Conservation (phyloP, 2,329 filamentous ascomycete genomes). For the Venturia effusa region DNA sequence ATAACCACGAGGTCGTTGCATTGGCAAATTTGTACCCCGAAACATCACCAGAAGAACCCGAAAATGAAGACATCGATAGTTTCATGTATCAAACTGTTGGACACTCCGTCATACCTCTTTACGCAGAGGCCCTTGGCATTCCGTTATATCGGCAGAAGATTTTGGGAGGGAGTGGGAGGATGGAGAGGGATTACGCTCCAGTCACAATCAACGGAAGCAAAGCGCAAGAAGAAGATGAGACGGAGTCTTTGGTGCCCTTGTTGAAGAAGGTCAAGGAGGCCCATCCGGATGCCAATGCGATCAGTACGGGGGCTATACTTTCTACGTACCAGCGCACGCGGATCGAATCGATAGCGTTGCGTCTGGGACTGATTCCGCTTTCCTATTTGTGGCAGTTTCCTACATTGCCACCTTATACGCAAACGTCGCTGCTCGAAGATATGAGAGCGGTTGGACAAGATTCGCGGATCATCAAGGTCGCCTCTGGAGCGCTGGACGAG, state of each 20-base stretch:
- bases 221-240: constrained; percentile 52
- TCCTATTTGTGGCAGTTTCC: constrained; percentile 92
- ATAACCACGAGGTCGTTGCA: constrained; percentile 77
- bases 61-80: constrained; percentile 68
- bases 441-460: constrained; percentile 72
- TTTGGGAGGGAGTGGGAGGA: constrained; percentile 57
- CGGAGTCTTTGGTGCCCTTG: constrained; percentile 72
- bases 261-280: constrained; percentile 53
- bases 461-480: constrained; percentile 89
- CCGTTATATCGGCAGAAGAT: constrained; percentile 79
- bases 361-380: constrained; percentile 71
- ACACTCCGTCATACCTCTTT: constrained; percentile 75
- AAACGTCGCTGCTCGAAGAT: constrained; percentile 56
- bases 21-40: constrained; percentile 76
- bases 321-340: constrained; percentile 93
- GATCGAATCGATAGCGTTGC: constrained; percentile 82
- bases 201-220: background rate
- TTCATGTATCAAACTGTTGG: constrained; percentile 99
- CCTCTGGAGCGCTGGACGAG: constrained; percentile 78
- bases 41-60: constrained; percentile 21
- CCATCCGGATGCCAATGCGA: constrained; percentile 73
- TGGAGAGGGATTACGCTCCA: constrained; percentile 55
- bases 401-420: constrained; percentile 46
- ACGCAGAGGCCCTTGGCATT: constrained; percentile 64
- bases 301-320: constrained; percentile 84